Evolutionary conservation across 1,284 basidiomycete genomes (phyloP), one percentile per base, ranked within the genome.

Genomic region (Xerocomus amazonicus): DNA sequence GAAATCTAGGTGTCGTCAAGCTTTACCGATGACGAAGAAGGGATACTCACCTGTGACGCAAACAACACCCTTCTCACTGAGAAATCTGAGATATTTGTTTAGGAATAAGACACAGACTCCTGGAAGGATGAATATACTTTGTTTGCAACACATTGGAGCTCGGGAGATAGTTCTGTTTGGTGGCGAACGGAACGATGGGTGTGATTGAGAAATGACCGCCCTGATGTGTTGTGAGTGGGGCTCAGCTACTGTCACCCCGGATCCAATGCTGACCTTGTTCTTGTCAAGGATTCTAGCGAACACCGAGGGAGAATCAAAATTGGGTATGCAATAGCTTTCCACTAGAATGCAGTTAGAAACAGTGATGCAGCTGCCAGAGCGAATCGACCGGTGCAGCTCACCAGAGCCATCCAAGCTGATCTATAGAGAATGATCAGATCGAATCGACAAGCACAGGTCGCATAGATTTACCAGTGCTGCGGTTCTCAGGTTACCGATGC

Each of bases 151-250:
- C 84, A 69, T 95, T 95, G 7, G 90, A 91, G 59, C 84, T 91
- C 0, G 92, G 90, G 17, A 90, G 74, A 63, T 95, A 95, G 56
- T 86, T 88, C 65, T 95, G 92, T 68, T 93, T 94, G 9, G 84
- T 81, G 6, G 78, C 77, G 59, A 84, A 90, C 0, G 79, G 71
- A 16, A 78, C 70, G 6, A 75, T 80, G 0, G 91, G 91, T 9
- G 79, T 82, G 61, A 96, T 84, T 6, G 84, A 89, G 66, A 95
- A 96, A 66, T 97, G 93, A 0, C 93, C 93, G n/a, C 93, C 94
- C 77, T 90, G 35, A 3, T 14, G 33, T n/a, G 37, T 29, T 19
- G 47, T 60, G 44, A 60, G 47, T 6, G 9, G 29, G 34, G 42
- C 27, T 39, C 37, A 12, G 31, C 17, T 6, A 41, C 9, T 12